These are phyloP conservation scores for Trametes hirsuta DNA, from an alignment of 1,284 basidiomycete species.

Conservation along the genomic window DNA sequence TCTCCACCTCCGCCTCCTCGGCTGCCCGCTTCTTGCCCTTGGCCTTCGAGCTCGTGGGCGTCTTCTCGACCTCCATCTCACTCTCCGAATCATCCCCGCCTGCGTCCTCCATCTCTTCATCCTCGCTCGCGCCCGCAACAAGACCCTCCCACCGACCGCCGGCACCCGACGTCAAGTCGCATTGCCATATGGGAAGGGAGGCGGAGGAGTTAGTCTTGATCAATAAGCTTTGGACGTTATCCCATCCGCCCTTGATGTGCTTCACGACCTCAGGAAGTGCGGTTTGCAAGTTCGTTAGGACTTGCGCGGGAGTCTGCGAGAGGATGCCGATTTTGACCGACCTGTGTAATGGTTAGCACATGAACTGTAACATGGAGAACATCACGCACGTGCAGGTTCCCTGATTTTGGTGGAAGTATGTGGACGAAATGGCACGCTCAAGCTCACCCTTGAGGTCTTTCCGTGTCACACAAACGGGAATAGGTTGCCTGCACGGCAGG, in stretches of 20 bases:
- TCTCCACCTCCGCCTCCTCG: slow-evolving; percentile 36
- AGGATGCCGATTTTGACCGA: slow-evolving; percentile 86
- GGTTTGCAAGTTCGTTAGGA: slow-evolving; percentile 79
- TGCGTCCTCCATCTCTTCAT: slow-evolving; percentile 36
- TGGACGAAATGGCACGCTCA: slow-evolving; percentile 88
- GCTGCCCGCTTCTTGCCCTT: slow-evolving; percentile 51
- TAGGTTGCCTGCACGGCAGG: slow-evolving; percentile 74
- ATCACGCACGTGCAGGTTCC: slow-evolving; percentile 81
- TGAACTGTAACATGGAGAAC: not conserved
- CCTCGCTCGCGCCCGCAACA: slow-evolving; percentile 34
- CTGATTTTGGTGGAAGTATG: slow-evolving; percentile 91
- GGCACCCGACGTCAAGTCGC: slow-evolving; percentile 62
- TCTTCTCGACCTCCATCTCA: slow-evolving; percentile 20
- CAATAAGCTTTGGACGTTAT: slow-evolving; percentile 88
- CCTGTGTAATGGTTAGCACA: slow-evolving; percentile 41
- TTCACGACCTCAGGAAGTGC: slow-evolving; percentile 81
- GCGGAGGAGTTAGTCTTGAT: slow-evolving; percentile 90
- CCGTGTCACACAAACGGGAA: slow-evolving; percentile 85
- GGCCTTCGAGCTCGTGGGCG: slow-evolving; percentile 21
- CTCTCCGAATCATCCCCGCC: slow-evolving; percentile 32
- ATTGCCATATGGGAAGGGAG: slow-evolving; percentile 91
- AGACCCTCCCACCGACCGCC: slow-evolving; percentile 68
- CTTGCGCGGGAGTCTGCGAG: slow-evolving; percentile 73
- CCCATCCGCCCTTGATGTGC: slow-evolving; percentile 83
- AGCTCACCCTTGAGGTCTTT: slow-evolving; percentile 91